These are phyloP conservation scores for Colletotrichum costaricense DNA, from an alignment of 2,329 filamentous ascomycete genomes.

Conservation along the genomic window DNA sequence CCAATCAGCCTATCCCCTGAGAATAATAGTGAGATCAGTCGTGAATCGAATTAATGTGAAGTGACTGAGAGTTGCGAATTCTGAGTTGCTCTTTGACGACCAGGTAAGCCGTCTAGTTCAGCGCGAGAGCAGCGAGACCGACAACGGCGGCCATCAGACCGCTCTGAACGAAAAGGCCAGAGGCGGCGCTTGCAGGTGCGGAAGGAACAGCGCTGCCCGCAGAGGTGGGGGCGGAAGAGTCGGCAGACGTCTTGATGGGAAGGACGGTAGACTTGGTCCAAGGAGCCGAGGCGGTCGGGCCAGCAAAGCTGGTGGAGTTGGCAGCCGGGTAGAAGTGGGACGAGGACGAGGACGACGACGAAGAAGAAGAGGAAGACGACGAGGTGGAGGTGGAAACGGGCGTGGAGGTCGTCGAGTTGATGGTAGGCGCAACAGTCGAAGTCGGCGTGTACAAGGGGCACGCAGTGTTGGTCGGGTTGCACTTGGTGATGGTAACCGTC, in stretches of 20 bases:
- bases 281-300: slow-evolving; percentile 38
- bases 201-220: slow-evolving; percentile 40
- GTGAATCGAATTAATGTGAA: slow-evolving; percentile 33
- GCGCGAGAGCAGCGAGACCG: slow-evolving; percentile 52
- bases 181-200: slow-evolving; percentile 45
- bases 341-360: slow-evolving; percentile 31
- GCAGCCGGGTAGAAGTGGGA: slow-evolving; percentile 43
- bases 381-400: slow-evolving; percentile 11
- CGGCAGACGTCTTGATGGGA: slow-evolving; percentile 34
- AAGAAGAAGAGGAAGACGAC: slow-evolving; percentile 6
- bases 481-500: slow-evolving; percentile 60
- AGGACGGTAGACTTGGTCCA: slow-evolving; percentile 40
- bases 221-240: slow-evolving; percentile 28
- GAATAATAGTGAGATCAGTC: slow-evolving; percentile 39
- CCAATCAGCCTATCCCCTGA: slow-evolving; percentile 42
- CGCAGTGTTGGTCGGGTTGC: slow-evolving; percentile 55
- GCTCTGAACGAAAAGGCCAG: slow-evolving; percentile 50
- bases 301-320: slow-evolving; percentile 47
- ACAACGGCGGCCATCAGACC: slow-evolving; percentile 53
- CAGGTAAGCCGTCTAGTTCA: slow-evolving; percentile 38
- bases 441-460: slow-evolving; percentile 52
- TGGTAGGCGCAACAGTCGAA: slow-evolving; percentile 40
- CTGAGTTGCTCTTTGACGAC: neutral
- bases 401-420: slow-evolving; percentile 40
- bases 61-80: slow-evolving; percentile 7